phyloP scores from a whole-genome alignment of 345 rosid species.

The Rubroshorea leprosula region DNA sequence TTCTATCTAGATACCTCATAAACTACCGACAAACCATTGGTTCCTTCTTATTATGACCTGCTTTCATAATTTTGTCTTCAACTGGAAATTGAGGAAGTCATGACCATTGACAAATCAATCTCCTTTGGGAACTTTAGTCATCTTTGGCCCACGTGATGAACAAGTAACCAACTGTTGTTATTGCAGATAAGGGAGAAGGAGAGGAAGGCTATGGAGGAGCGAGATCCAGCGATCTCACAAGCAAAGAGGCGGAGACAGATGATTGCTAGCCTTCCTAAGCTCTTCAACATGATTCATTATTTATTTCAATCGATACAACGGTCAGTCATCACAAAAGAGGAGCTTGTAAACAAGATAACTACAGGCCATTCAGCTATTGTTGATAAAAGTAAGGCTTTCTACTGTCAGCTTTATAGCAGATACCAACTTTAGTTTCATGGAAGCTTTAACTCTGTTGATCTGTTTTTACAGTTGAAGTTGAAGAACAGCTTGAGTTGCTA shows the following conservation, averaged over 20 bases:
- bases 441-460: conserved; percentile 4
- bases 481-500: conserved; percentile 67
- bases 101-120: too few species aligned
- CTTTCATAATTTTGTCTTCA: too few species aligned
- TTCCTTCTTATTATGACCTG: too few species aligned
- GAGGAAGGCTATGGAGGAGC: conserved; percentile 53
- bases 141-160: not conserved
- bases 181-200: conserved; percentile 75
- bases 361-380: conserved; percentile 50
- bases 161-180: conserved; percentile 7
- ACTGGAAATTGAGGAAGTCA: too few species aligned
- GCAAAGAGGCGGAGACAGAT: conserved; percentile 66
- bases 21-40: too few species aligned
- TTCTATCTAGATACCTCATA: too few species aligned
- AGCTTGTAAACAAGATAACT: conserved; percentile 59
- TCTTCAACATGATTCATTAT: conserved; percentile 61
- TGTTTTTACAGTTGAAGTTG: conserved; percentile 59
- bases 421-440: conserved; percentile 9
- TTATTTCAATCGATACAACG: conserved; percentile 59
- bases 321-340: conserved; percentile 70
- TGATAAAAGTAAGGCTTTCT: conserved; percentile 59
- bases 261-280: conserved; percentile 71
- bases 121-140: too few species aligned
- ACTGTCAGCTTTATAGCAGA: not conserved
- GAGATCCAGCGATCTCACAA: conserved; percentile 71